phyloP scores from a whole-genome alignment of 345 rosid species.

The Mallotus nudiflorus region DNA sequence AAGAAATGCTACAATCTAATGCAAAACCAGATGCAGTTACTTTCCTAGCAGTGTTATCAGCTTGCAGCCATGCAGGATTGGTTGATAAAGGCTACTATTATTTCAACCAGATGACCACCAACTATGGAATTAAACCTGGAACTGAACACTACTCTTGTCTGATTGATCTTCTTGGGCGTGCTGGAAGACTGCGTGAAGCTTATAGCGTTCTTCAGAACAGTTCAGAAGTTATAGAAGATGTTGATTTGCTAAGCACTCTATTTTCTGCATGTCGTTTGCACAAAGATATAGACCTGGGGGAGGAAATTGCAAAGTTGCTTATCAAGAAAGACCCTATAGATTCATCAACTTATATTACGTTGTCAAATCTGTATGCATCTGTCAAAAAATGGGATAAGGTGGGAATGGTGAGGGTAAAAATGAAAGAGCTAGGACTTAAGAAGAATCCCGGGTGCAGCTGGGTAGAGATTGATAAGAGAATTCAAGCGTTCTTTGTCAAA shows the following conservation, averaged over 20 bases:
- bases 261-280: constrained; percentile 61
- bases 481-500: constrained; percentile 49
- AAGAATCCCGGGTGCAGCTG: constrained; percentile 80
- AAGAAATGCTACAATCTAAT: constrained; percentile 47
- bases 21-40: constrained; percentile 57
- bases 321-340: constrained; percentile 49
- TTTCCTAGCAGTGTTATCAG: constrained; percentile 66
- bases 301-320: constrained; percentile 44
- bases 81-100: constrained; percentile 50
- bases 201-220: constrained; percentile 42
- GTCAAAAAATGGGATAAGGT: constrained; percentile 60
- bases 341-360: constrained; percentile 41
- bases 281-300: constrained; percentile 44
- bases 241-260: constrained; percentile 64
- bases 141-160: constrained; percentile 69
- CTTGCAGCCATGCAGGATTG: constrained; percentile 71
- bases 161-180: constrained; percentile 75
- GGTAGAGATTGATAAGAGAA: constrained; percentile 60
- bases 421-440: constrained; percentile 56
- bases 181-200: constrained; percentile 67
- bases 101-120: constrained; percentile 46
- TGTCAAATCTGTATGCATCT: constrained; percentile 59
- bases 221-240: constrained; percentile 40
- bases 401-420: constrained; percentile 50
- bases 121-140: constrained; percentile 43